phyloP scores from a whole-genome alignment of 176 grass and related monocot genomes.

The Puccinellia tenuiflora region DNA sequence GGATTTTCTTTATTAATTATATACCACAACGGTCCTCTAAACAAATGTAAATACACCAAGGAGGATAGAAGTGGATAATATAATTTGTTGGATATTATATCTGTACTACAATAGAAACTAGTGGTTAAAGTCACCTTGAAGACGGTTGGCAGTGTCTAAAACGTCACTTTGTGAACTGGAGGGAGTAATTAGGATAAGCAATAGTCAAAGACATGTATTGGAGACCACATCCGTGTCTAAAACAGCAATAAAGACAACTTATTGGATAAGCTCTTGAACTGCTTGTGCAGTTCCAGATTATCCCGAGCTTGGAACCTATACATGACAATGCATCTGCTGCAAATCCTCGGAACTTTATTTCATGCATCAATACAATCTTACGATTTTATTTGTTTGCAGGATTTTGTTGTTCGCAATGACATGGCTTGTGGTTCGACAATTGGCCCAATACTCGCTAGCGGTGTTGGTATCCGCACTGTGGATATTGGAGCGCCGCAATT shows the following conservation, averaged over 20 bases:
- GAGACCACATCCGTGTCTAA: not conserved
- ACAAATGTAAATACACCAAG: too few relatives aligned
- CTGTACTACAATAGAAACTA: too few relatives aligned
- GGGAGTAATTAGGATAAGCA: not conserved
- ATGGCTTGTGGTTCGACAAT: constrained; percentile 93
- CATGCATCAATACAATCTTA: not conserved
- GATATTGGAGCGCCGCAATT: constrained; percentile 86
- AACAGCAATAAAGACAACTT: not conserved
- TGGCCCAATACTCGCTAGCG: constrained; percentile 90
- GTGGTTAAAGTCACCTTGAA: too few relatives aligned
- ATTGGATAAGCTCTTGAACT: not conserved
- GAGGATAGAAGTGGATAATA: too few relatives aligned
- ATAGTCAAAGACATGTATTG: not conserved
- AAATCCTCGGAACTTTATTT: not conserved
- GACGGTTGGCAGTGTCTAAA: too few relatives aligned
- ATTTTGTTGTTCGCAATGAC: constrained; percentile 97
- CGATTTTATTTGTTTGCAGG: constrained; percentile 36
- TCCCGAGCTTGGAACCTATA: not conserved
- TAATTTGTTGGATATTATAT: too few relatives aligned
- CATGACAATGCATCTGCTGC: not conserved
- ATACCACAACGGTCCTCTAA: too few relatives aligned
- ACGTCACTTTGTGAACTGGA: not conserved
- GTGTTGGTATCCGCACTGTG: constrained; percentile 81
- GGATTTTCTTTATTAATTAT: too few relatives aligned
- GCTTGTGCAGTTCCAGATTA: not conserved